These are phyloP conservation scores for Vitis riparia DNA, from an alignment of 164 flowering plant species.

Conservation along the genomic window DNA sequence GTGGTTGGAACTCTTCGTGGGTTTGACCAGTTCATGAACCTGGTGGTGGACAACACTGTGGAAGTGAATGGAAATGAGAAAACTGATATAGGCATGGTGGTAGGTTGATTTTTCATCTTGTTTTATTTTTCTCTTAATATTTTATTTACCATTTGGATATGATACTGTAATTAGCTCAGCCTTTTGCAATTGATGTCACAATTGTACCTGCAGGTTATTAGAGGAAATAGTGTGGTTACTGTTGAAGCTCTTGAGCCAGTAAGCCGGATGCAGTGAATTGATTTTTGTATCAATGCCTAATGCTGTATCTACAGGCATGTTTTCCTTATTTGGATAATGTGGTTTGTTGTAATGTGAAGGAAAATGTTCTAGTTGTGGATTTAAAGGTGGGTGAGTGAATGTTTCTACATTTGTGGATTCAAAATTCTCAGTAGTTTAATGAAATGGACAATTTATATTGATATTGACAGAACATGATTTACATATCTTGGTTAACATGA, in stretches of 20 bases:
- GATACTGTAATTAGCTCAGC: background rate
- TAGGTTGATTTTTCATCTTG: constrained; percentile 23
- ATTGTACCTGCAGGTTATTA: constrained; percentile 43
- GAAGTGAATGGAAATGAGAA: constrained; percentile 67
- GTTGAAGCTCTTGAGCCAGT: constrained; percentile 78
- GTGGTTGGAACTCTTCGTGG: constrained; percentile 76
- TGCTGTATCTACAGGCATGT: background rate
- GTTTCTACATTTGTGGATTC: no score
- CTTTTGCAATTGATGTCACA: background rate
- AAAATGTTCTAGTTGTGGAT: no score
- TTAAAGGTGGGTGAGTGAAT: no score
- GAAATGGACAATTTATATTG: no score
- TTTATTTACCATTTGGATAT: background rate
- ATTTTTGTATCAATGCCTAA: no score
- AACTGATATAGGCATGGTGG: constrained; percentile 85
- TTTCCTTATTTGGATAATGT: background rate
- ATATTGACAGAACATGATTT: no score
- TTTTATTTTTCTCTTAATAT: background rate
- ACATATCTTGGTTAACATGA: no score
- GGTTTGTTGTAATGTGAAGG: no score
- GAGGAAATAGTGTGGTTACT: constrained; percentile 73
- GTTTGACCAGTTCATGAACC: constrained; percentile 79
- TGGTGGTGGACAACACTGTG: constrained; percentile 71
- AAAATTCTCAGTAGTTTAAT: no score
- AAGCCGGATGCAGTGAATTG: constrained; percentile 26